Conservation (phyloP, 2,329 filamentous ascomycete species). For the Clonostachys chloroleuca region DNA sequence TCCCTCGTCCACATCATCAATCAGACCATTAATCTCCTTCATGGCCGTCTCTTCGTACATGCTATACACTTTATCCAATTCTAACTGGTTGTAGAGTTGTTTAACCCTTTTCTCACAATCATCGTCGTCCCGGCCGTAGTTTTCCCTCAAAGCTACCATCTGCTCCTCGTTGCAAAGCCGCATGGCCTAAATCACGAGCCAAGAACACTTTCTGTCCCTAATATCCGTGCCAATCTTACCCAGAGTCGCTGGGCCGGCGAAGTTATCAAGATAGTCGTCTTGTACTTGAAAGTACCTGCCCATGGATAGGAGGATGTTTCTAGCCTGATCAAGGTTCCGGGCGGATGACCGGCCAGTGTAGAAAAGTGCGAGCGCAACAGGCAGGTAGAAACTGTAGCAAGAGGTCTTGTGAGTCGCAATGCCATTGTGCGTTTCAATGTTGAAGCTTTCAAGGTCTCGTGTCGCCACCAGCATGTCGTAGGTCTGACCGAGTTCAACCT, state of each 20-base stretch:
- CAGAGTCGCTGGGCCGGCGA: constrained; percentile 85
- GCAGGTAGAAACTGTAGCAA: constrained; percentile 98
- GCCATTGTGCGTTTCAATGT: constrained; percentile 90
- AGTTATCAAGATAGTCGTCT: constrained; percentile 98
- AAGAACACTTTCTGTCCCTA: constrained; percentile 99
- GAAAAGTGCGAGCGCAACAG: constrained; percentile 85
- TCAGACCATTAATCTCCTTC: constrained; percentile 68
- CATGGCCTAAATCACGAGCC: constrained; percentile 94
- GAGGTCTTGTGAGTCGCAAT: constrained; percentile 99
- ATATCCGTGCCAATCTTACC: constrained; percentile 99
- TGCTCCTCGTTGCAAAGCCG: constrained; percentile 77
- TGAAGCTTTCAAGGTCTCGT: constrained; percentile 76
- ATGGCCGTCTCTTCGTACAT: constrained; percentile 88
- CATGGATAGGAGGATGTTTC: constrained; percentile 91
- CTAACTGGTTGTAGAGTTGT: constrained; percentile 80
- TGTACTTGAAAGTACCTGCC: constrained; percentile 99
- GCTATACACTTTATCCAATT: constrained; percentile 78
- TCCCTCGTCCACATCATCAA: constrained; percentile 76
- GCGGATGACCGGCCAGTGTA: constrained; percentile 80
- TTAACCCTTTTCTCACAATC: constrained; percentile 82
- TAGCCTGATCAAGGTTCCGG: constrained; percentile 82
- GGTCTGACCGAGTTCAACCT: constrained; percentile 93
- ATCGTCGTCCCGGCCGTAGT: constrained; percentile 91
- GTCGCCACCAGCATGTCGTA: constrained; percentile 95
- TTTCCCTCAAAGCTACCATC: constrained; percentile 79